Conservation (phyloP, 805 yeast genomes). For the Candida arabinofermentans region DNA sequence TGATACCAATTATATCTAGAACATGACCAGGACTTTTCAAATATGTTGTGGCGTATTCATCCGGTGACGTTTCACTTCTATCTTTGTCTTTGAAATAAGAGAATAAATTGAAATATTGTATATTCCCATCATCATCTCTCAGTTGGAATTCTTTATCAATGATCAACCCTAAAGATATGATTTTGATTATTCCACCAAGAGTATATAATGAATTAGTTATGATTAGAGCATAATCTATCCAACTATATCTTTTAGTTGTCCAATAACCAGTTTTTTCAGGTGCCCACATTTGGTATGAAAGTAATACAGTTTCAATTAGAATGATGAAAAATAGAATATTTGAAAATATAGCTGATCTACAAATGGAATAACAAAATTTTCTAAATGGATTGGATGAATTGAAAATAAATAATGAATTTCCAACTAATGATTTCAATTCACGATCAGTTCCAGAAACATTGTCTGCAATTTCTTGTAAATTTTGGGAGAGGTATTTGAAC, state of each 20-base stretch:
- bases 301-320: slow-evolving; percentile 40
- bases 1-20: slow-evolving; percentile 63
- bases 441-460: slow-evolving; percentile 8
- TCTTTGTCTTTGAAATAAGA: not conserved
- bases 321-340: slow-evolving; percentile 35
- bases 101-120: not conserved
- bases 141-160: not conserved
- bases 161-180: slow-evolving; percentile 63
- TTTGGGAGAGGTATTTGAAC: not conserved
- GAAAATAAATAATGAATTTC: slow-evolving; percentile 37
- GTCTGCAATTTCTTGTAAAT: slow-evolving; percentile 1
- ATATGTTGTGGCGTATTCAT: slow-evolving; percentile 64
- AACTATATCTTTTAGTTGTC: slow-evolving; percentile 34
- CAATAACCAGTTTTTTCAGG: slow-evolving; percentile 39
- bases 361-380: slow-evolving; percentile 27
- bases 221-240: slow-evolving; percentile 51
- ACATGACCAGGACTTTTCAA: slow-evolving; percentile 75
- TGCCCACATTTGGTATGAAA: slow-evolving; percentile 54
- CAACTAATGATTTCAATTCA: slow-evolving; percentile 13
- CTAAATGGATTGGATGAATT: slow-evolving; percentile 33
- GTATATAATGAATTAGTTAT: slow-evolving; percentile 56
- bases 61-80: no score
- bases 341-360: slow-evolving; percentile 28
- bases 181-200: slow-evolving; percentile 45
- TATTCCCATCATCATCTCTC: not conserved